Base-by-base conservation (phyloP, 2,329 filamentous ascomycete genomes). In the Lachnellula arida region DNA sequence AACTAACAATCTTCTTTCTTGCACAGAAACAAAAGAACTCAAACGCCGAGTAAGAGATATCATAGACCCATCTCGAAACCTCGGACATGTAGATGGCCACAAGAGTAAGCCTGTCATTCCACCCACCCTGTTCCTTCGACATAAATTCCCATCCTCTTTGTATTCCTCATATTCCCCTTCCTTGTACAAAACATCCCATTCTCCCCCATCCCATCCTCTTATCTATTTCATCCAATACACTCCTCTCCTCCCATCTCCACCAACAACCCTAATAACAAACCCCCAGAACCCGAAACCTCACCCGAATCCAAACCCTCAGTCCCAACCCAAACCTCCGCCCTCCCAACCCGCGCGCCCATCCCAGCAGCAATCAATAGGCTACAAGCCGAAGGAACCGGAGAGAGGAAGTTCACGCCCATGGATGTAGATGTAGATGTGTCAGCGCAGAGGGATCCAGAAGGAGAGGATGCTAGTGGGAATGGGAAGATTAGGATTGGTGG, bases 11-110 rank as follows among this genome's bases (percentile, higher is more conserved):
- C 40, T 35, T 46, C 22, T 6, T 17, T 35, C 32, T 46, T 42
- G 22, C 11, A 42, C 42, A 69, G 91, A 97, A 75, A 91, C 89
- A 2, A 96, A 97, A 73, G 86, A 93, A 63, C 79, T 97, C 44
- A 97, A 97, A 75, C 85, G 91, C 57, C 80, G 86, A 14, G 84
- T 96, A 5, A 79, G 92, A 55, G 89, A 97, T 74, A 79, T 89
- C 51, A 85, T 96, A 63, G 86, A 93, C 66, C 93, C 92, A 0
- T 78, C 76, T 1, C 79, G 88, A 60, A 81, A 92, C 67, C 75
- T 97, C 53, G 93, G 92, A 0, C 92, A 97, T 73, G 86, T 90
- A 19, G 88, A 91, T 71, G 77, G 82, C 54, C 70, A 63, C 42
- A 57, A 60, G 53, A 52, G 56, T 58, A 52, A 43, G 43, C 28